A percentile compares a stretch with the other conserved stretches of the same genome.
Conservation (phyloP, 805 yeast genomes). For the Komagataella pseudopastoris region DNA sequence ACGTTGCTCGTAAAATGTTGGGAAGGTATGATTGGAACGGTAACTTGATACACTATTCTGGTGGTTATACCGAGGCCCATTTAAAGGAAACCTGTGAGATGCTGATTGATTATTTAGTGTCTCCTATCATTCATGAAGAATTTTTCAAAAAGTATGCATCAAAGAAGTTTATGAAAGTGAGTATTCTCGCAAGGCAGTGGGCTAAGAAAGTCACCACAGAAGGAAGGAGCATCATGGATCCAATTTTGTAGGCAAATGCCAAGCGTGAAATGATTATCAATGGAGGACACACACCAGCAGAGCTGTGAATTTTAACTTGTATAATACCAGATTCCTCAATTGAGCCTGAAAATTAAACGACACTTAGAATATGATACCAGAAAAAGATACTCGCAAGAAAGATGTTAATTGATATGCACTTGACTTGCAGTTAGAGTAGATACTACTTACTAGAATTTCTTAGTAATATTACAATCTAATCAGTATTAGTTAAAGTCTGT, state of each 20-base stretch:
- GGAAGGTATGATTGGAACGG: slow-evolving; percentile 67
- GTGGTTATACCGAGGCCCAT: slow-evolving; percentile 70
- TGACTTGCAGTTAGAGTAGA: neutral
- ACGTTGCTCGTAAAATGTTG: slow-evolving; percentile 60
- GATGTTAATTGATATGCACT: neutral
- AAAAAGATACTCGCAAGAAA: neutral
- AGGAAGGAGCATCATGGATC: slow-evolving; percentile 27
- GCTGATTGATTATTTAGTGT: slow-evolving; percentile 62
- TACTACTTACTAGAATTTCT: neutral
- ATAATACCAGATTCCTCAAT: neutral
- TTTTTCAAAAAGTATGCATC: slow-evolving; percentile 89
- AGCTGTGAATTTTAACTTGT: neutral
- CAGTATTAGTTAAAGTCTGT: slow-evolving; percentile 1
- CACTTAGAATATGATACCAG: neutral
- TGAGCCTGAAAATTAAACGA: neutral
- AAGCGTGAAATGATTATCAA: neutral
- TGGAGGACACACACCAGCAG: neutral
- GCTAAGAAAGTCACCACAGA: slow-evolving; percentile 46
- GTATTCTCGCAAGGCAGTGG: slow-evolving; percentile 72
- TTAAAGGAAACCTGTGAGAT: slow-evolving; percentile 59
- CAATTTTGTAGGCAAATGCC: slow-evolving; percentile 8
- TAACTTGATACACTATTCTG: slow-evolving; percentile 80
- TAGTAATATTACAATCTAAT: neutral
- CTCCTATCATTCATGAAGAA: slow-evolving; percentile 83
- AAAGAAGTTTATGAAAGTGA: slow-evolving; percentile 77